A percentile compares a stretch with the other conserved stretches of the same genome.
These are phyloP conservation scores for Castanospermum australe DNA, from an alignment of 306 rosid genomes.

Conservation along the genomic window DNA sequence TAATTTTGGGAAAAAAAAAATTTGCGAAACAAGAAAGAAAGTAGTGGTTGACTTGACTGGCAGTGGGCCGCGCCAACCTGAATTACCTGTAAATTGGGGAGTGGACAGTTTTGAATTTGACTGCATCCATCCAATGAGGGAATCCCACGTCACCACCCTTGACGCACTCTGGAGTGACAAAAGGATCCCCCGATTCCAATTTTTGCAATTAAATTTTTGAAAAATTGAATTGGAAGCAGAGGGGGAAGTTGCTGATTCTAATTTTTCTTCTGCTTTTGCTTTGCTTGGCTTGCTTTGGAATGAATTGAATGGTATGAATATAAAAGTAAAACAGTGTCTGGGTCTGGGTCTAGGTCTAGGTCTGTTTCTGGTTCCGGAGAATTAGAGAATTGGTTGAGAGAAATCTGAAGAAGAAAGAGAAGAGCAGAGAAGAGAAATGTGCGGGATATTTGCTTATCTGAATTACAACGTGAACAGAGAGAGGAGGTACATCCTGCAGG, in stretches of 20 bases:
- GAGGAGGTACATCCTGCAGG: conserved; percentile 83
- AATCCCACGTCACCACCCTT: conserved; percentile 5
- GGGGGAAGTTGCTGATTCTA: conserved; percentile 14
- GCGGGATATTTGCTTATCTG: conserved; percentile 97
- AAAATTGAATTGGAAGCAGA: neutral
- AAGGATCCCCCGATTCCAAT: neutral
- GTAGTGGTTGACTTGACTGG: too few species aligned
- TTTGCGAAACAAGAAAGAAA: too few species aligned
- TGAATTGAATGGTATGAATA: too few species aligned
- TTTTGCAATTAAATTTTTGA: accelerated
- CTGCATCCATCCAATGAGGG: neutral
- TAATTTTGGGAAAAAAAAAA: too few species aligned
- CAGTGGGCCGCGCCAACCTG: neutral
- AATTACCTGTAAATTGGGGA: neutral
- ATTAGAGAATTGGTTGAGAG: neutral
- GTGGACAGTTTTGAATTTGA: neutral
- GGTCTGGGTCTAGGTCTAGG: neutral
- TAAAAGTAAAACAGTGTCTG: too few species aligned
- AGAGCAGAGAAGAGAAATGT: conserved; percentile 44
- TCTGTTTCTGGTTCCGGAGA: neutral
- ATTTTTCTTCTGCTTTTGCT: too few species aligned
- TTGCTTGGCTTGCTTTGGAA: too few species aligned
- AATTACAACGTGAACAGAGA: conserved; percentile 82
- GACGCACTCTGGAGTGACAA: conserved; percentile 20
- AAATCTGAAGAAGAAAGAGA: neutral